Percentiles rank a stretch among this genome's conserved stretches.
Conservation (phyloP, 108 stramenopile genomes). For the Nitzschia sp. region DNA sequence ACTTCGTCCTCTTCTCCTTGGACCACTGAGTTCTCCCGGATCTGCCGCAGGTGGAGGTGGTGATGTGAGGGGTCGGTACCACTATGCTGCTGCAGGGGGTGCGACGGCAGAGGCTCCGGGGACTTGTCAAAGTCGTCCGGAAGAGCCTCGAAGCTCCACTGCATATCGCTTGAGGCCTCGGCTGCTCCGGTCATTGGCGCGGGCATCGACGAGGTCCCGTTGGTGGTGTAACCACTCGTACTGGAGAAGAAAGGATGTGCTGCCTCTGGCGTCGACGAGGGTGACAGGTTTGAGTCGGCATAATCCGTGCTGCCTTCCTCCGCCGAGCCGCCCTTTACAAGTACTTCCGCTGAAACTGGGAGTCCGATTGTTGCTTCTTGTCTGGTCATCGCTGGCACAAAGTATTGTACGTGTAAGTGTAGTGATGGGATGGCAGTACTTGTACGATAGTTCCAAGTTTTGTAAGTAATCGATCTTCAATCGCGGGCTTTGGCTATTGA, state of each 20-base stretch:
- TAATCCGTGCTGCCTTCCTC: not conserved
- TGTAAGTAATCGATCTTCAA: too few relatives aligned
- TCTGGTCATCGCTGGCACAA: too few relatives aligned
- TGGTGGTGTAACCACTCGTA: too few relatives aligned
- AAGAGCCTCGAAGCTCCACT: constrained; percentile 4
- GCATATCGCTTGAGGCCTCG: not conserved
- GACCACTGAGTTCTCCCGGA: not conserved
- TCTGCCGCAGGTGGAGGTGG: constrained; percentile 11
- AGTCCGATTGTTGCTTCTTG: too few relatives aligned
- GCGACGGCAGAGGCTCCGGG: constrained; percentile 16
- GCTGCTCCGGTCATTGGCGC: not conserved
- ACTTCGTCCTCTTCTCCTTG: not conserved
- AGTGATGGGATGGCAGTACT: too few relatives aligned
- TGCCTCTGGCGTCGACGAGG: not conserved
- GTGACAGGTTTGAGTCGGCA: not conserved
- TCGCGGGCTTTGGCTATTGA: too few relatives aligned
- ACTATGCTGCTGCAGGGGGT: not conserved
- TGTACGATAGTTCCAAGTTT: too few relatives aligned
- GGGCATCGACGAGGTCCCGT: too few relatives aligned
- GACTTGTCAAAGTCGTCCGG: constrained; percentile 27
- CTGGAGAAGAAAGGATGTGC: not conserved
- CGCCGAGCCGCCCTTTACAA: not conserved
- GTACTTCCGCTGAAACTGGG: too few relatives aligned
- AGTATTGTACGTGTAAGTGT: too few relatives aligned
- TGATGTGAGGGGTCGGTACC: not conserved